Conservation (phyloP, 2,329 filamentous ascomycete genomes). For the Periconia sp. region DNA sequence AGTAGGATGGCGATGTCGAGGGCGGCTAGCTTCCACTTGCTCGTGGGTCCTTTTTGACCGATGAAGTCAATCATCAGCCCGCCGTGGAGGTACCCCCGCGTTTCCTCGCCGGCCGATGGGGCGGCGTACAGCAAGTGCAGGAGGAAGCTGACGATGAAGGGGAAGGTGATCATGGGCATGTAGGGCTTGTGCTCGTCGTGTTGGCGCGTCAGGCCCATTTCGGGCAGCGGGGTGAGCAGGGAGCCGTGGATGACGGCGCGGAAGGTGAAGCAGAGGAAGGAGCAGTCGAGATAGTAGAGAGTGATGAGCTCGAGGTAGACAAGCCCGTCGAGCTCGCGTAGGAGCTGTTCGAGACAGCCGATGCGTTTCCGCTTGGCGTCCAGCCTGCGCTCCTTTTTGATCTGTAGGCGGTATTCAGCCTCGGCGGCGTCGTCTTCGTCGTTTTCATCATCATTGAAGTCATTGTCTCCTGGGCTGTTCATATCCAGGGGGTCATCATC, state of each 20-base stretch:
- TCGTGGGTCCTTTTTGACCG: slow-evolving; percentile 60
- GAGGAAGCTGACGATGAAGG: slow-evolving; percentile 59
- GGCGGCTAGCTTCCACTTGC: slow-evolving; percentile 53
- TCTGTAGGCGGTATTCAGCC: slow-evolving; percentile 20
- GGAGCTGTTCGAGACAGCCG: slow-evolving; percentile 54
- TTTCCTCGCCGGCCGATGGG: slow-evolving; percentile 50
- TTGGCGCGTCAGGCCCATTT: slow-evolving; percentile 49
- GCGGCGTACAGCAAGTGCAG: slow-evolving; percentile 50
- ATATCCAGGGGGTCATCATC: not conserved
- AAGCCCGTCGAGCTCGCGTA: slow-evolving; percentile 60
- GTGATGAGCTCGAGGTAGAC: slow-evolving; percentile 64
- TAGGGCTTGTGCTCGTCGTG: slow-evolving; percentile 55
- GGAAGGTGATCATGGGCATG: slow-evolving; percentile 55
- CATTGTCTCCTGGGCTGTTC: not conserved
- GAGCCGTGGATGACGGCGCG: slow-evolving; percentile 59
- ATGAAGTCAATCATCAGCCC: slow-evolving; percentile 67
- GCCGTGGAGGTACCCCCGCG: slow-evolving; percentile 60
- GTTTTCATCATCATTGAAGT: slow-evolving; percentile 10
- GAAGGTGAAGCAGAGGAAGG: slow-evolving; percentile 58
- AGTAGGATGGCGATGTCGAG: slow-evolving; percentile 58
- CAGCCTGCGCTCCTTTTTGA: slow-evolving; percentile 26
- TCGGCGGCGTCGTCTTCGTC: slow-evolving; percentile 16
- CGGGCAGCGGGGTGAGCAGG: slow-evolving; percentile 61
- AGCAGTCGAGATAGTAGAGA: slow-evolving; percentile 66
- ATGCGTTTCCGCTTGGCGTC: slow-evolving; percentile 41